phyloP scores from a whole-genome alignment of 768 basidiomycete genomes.

The Tricholomella constricta region DNA sequence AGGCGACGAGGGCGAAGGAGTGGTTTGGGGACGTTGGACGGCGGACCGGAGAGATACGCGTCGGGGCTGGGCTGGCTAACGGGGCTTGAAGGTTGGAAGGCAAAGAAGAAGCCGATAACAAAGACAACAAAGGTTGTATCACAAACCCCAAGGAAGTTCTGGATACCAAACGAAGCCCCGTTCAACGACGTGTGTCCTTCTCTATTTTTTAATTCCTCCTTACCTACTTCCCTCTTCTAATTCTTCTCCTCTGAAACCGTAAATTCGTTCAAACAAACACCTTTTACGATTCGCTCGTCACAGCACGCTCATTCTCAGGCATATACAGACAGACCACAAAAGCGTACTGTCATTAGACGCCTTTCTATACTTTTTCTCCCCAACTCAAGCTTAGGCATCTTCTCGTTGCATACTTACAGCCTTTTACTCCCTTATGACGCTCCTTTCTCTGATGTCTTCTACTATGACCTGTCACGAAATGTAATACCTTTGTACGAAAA shows the following conservation, averaged over 20 bases:
- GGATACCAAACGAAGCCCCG: background rate
- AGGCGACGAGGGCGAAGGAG: conserved; percentile 67
- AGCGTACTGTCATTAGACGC: conserved; percentile 4
- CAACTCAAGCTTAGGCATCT: background rate
- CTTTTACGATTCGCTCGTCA: conserved; percentile 1
- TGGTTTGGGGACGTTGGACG: conserved; percentile 64
- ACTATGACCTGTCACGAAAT: conserved; percentile 11
- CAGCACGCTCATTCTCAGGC: conserved; percentile 4
- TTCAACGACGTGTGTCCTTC: background rate
- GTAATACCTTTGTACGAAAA: conserved; percentile 7
- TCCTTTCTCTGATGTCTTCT: background rate
- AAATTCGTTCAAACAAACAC: background rate
- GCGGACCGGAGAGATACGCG: conserved; percentile 48
- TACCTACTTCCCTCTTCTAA: conserved; percentile 5
- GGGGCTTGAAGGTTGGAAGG: conserved; percentile 8
- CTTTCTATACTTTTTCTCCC: background rate
- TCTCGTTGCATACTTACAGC: conserved; percentile 1
- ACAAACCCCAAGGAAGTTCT: background rate
- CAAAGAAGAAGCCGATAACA: background rate
- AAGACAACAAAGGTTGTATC: conserved; percentile 17
- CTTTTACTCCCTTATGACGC: background rate
- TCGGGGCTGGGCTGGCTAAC: conserved; percentile 9
- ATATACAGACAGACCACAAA: conserved; percentile 4
- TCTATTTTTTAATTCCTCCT: background rate
- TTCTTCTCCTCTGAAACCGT: background rate